phyloP scores from a whole-genome alignment of 192 early-diverging fungal species.

The Umbelopsis vinacea region DNA sequence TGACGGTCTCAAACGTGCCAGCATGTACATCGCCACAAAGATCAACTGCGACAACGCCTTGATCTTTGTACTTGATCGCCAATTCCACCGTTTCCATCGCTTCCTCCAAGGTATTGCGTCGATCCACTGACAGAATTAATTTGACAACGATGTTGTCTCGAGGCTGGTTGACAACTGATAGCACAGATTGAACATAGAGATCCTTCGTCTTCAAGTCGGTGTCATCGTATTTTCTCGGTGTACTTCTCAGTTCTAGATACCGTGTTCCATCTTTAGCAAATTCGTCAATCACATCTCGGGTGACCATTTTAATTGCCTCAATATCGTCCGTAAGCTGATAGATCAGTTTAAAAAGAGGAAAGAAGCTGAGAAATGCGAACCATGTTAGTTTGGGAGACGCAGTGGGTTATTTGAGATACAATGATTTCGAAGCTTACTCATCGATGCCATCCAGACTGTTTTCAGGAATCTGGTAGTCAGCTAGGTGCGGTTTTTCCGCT shows the following conservation, averaged over 20 bases:
- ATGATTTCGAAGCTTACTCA: constrained; percentile 30
- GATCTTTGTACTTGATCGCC: constrained; percentile 43
- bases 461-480: constrained; percentile 44
- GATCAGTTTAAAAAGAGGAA: constrained; percentile 58
- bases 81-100: constrained; percentile 56
- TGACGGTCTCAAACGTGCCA: constrained; percentile 45
- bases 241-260: constrained; percentile 64
- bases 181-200: constrained; percentile 49
- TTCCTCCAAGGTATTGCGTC: constrained; percentile 49
- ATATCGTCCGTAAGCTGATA: constrained; percentile 60
- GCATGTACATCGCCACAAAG: constrained; percentile 58
- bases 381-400: not conserved
- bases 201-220: constrained; percentile 55
- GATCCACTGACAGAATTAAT: constrained; percentile 60
- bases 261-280: constrained; percentile 57
- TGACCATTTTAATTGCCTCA: constrained; percentile 42
- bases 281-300: constrained; percentile 47
- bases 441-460: constrained; percentile 36
- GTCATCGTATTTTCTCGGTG: constrained; percentile 49
- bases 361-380: constrained; percentile 46
- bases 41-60: constrained; percentile 61
- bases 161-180: constrained; percentile 25
- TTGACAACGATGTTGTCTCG: constrained; percentile 42
- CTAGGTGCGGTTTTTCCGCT: constrained; percentile 45
- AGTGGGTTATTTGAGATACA: not conserved